These are phyloP conservation scores for Chlamydomonas reinhardtii DNA, from an alignment of 163 green algal species.

Conservation along the genomic window DNA sequence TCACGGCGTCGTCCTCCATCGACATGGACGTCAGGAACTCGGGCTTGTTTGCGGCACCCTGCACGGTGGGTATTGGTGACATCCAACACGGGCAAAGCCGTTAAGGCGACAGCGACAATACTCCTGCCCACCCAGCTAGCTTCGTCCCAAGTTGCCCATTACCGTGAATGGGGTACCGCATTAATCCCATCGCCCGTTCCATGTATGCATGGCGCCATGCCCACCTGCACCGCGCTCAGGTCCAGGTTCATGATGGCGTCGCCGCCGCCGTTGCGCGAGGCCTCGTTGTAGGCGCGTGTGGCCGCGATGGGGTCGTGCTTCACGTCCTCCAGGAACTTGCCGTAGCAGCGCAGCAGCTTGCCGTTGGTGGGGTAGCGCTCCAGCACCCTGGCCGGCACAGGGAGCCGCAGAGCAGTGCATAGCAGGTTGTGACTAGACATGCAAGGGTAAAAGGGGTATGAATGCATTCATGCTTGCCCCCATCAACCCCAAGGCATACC, in stretches of 20 bases:
- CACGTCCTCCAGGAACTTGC: constrained; percentile 48
- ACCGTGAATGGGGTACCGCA: too few species aligned
- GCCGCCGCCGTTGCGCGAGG: constrained; percentile 20
- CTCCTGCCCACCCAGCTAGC: too few species aligned
- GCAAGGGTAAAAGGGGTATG: too few species aligned
- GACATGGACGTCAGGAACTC: constrained; percentile 57
- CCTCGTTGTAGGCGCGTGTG: constrained; percentile 11
- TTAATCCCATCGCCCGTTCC: too few species aligned
- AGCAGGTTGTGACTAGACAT: too few species aligned
- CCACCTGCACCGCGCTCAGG: constrained; percentile 9
- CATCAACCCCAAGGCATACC: too few species aligned
- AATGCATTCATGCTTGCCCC: too few species aligned
- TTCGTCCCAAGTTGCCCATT: too few species aligned
- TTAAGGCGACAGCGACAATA: too few species aligned
- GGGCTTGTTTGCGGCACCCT: constrained; percentile 24
- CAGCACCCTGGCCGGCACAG: constrained; percentile 41
- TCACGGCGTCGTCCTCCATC: constrained; percentile 59
- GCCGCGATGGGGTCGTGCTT: constrained; percentile 27
- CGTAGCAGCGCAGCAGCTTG: constrained; percentile 60
- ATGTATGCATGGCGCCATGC: background rate
- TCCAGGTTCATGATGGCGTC: constrained; percentile 24
- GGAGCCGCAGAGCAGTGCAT: too few species aligned
- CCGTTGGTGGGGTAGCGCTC: constrained; percentile 67
- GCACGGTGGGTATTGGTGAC: too few species aligned
- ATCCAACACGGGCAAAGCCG: too few species aligned